Evolutionary conservation across 768 basidiomycete species (phyloP).

Genomic region (Auriculariales sp.): DNA sequence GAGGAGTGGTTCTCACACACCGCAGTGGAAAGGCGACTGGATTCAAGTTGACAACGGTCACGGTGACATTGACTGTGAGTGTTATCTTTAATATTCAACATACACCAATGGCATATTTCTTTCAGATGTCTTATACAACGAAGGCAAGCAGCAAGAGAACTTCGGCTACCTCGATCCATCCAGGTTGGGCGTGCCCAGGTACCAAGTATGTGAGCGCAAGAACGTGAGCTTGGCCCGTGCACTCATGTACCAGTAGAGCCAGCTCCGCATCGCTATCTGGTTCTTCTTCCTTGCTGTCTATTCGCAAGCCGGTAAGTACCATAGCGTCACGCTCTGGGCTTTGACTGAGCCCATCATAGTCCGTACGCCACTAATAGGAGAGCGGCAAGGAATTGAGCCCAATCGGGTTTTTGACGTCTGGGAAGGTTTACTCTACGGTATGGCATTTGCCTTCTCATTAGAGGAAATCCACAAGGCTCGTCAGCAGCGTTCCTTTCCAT

Average conservation of each 20-base stretch:
- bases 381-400: slow-evolving; percentile 54
- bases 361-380: slow-evolving; percentile 45
- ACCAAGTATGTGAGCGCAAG: no score
- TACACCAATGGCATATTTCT: slow-evolving; percentile 7
- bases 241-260: no score
- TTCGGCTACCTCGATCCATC: slow-evolving; percentile 67
- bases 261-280: slow-evolving; percentile 63
- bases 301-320: slow-evolving; percentile 59
- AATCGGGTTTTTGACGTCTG: slow-evolving; percentile 51
- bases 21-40: slow-evolving; percentile 59
- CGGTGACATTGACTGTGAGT: slow-evolving; percentile 65
- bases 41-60: slow-evolving; percentile 65
- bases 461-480: slow-evolving; percentile 56
- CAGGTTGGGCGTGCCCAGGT: slow-evolving; percentile 71
- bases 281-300: slow-evolving; percentile 64
- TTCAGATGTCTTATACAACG: slow-evolving; percentile 54
- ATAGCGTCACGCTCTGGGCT: neutral
- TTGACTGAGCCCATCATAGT: slow-evolving; percentile 2
- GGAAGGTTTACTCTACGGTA: slow-evolving; percentile 67
- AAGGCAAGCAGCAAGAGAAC: slow-evolving; percentile 36
- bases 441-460: slow-evolving; percentile 61
- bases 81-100: neutral
- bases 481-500: neutral
- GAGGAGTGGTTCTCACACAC: no score
- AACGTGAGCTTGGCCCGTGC: neutral